These are phyloP conservation scores for Miscanthus lutarioriparius DNA, from an alignment of 176 grass and related monocot genomes.

Conservation along the genomic window DNA sequence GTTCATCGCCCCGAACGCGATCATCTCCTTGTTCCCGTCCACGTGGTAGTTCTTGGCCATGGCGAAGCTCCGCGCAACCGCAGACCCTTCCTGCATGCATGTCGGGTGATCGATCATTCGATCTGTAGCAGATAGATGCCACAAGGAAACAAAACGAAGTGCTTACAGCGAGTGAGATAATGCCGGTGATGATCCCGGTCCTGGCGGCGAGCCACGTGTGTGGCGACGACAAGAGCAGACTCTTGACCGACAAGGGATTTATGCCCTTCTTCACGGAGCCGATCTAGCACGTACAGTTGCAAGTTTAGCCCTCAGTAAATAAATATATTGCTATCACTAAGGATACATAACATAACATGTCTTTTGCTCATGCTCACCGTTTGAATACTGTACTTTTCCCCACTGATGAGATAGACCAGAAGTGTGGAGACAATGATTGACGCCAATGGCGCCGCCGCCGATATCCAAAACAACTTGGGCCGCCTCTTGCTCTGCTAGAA, in stretches of 20 bases:
- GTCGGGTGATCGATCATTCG: background rate
- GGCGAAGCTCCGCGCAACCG: conserved; percentile 51
- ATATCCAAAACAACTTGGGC: conserved; percentile 54
- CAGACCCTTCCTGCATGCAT: conserved; percentile 51
- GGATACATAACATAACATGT: too few species aligned
- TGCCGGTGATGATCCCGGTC: conserved; percentile 56
- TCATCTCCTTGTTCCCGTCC: conserved; percentile 66
- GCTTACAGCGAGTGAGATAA: conserved; percentile 61
- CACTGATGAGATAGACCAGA: conserved; percentile 55
- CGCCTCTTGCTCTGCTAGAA: conserved; percentile 46
- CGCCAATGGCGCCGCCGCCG: conserved; percentile 49
- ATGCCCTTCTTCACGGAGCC: conserved; percentile 61
- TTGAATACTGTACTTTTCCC: conserved; percentile 54
- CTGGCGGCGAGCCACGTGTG: conserved; percentile 48
- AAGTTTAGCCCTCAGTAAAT: too few species aligned
- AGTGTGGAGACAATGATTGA: conserved; percentile 50
- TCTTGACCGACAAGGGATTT: conserved; percentile 43
- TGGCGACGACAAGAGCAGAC: conserved; percentile 40
- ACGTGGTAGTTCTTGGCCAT: conserved; percentile 54
- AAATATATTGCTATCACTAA: too few species aligned
- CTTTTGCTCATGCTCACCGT: conserved; percentile 53
- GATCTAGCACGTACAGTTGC: conserved; percentile 31
- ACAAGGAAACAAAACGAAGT: background rate
- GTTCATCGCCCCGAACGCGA: conserved; percentile 63
- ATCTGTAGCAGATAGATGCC: background rate